Base-by-base conservation (phyloP, 106 monocot species). In the Amphibolis antarctica region DNA sequence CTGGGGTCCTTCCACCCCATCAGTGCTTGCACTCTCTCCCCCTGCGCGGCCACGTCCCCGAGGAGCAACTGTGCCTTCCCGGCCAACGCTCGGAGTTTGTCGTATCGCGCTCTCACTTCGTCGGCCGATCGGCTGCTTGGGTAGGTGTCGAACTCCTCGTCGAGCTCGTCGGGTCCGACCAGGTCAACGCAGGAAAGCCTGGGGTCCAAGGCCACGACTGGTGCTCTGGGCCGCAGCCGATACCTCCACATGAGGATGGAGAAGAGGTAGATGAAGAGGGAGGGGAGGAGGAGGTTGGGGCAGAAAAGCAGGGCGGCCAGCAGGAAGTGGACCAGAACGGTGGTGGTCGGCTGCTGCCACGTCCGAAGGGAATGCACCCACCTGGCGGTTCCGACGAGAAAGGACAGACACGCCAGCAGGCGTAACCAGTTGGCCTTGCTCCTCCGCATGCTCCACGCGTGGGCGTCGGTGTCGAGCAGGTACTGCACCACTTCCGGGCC, bases 341-440 rank as follows among this genome's bases (percentile, higher is more conserved):
- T 88, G 0, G 85, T 85, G 10, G 77, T 24, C 3, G 88, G 76
- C 62, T 87, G 73, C 53, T 30, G 49, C 92, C 92, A 92, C 42
- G 67, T 76, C 49, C 88, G 81, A 6, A 92, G 77, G 17, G 68
- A 46, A 73, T 87, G 66, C 12, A 74, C 66, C 92, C 92, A 87
- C 50, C 66, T 72, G 21, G 75, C 92, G 0, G 64, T 15, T 14
- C 48, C 66, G 36, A 82, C 84, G 0, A 63, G 57, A 18, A 78
- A 61, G 4, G 82, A 74, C 63, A 93, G 78, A 67, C 84, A 80
- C 10, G 66, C 63, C 10, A 85, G 77, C 15, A 88, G 74, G 0
- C 92, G 74, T 76, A 80, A 85, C 87, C 87, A 93, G 59, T 93
- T 93, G 27, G 88, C 82, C 71, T 80, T 85, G 82, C 88, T 86